Base-by-base conservation (phyloP, 2,329 filamentous ascomycete species). In the Alternaria gansuensis region DNA sequence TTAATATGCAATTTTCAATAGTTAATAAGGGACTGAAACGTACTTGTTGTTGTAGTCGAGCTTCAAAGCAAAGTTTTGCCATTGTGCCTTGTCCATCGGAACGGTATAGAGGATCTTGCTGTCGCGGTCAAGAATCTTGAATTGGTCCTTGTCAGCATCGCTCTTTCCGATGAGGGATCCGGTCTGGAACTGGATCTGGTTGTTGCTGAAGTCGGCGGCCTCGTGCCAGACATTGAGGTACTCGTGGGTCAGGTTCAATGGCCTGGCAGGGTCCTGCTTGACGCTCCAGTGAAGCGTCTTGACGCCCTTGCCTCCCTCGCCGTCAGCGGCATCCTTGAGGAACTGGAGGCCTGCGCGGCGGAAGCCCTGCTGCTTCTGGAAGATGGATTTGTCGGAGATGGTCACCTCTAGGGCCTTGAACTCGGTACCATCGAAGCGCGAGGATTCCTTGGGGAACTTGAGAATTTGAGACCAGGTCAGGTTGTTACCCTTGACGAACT, bases 241-340 rank as follows among this genome's bases (percentile, higher is more conserved):
- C 76, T 88, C 85, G 71, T 88, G 87, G 7, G 82, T 83, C 53
- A 84, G 75, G 77, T 89, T 88, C 51, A 88, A 74, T 11, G 82
- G 81, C 10, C 83, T 78, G 39, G 77, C 68, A 3, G 73, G 59
- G 63, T 88, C 85, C 68, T 84, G 83, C 72, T 80, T 80, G 31
- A 89, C 69, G 65, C 82, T 85, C 74, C 85, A 88, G 75, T 89
- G 87, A 50, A 88, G 80, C 1, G 85, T 87, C 77, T 87, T 87
- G 57, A 87, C 75, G 28, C 85, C 85, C 26, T 73, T 71, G 36
- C 81, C 84, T 23, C 82, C 84, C n/a, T 76, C 64, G 51, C 86
- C 85, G 41, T 81, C 81, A 52, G 84, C 79, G 17, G 77, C 84
- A 82, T 77, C 82, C 77, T 64, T 79, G 74, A 82, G 79, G 54